Evolutionary conservation across 495 filamentous ascomycete genomes (phyloP), one percentile per base, ranked within the genome.

Genomic region (Aspergillus saccharolyticus): DNA sequence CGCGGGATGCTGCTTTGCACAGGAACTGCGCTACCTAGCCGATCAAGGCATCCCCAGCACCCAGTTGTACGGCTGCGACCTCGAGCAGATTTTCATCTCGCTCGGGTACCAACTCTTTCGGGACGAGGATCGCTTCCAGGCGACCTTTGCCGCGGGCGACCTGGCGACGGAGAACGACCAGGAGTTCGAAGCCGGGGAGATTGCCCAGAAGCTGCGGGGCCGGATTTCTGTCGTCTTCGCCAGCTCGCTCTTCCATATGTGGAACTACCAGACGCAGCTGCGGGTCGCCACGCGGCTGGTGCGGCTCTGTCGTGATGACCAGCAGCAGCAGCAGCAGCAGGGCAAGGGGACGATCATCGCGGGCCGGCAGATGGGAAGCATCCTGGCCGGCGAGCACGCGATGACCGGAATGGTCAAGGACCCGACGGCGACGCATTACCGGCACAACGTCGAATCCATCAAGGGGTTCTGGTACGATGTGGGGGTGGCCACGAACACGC

Each of bases 61-160:
- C 0, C 72, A 76, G 16, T 62, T 82, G 25, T 77, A 70, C 59
- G 82, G 78, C 7, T 70, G 68, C n/a, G 80, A 86, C 50, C 59
- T 83, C 4, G 58, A 72, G n/a, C 51, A 65, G 8, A 65, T 71
- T 17, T 82, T 82, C 55, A 71, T 84, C 46, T 67, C 77, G 4
- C 63, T 84, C 2, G 80, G 78, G 4, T 81, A 76, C 53, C 72
- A 76, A 8, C 68, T 83, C 1, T 85, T 83, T 54, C 54, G 63
- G 0, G 79, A 84, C 61, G 55, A 63, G 16, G 71, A 70, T n/a
- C 68, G 33, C 0, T 42, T 69, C 10, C 25, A 56, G 20, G 62
- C 56, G 19, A 67, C 43, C 0, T 70, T 74, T 42, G 52, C 56
- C 19, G 50, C 48, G 4, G 75, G 72, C 2, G 74, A 80, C 47